These are phyloP conservation scores for Rhodotorula sp. DNA, from an alignment of 1,284 basidiomycete genomes.

Conservation along the genomic window DNA sequence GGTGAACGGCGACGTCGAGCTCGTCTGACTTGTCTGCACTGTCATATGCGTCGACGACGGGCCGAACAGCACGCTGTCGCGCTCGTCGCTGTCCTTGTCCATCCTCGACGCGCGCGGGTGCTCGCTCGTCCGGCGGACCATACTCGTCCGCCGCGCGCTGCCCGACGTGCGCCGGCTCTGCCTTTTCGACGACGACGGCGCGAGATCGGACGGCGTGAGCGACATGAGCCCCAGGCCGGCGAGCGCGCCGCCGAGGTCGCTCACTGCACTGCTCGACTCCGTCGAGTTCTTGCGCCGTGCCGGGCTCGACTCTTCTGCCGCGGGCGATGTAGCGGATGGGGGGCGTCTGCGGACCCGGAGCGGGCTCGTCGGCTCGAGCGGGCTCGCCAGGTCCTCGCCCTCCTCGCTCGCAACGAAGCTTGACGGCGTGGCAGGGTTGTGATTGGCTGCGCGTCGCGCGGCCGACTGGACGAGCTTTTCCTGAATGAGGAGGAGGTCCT, in stretches of 20 bases:
- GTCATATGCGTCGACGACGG: conserved; percentile 24
- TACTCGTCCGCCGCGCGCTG: background rate
- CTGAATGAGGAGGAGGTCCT: conserved; percentile 34
- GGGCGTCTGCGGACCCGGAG: background rate
- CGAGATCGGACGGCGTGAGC: background rate
- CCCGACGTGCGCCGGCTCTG: background rate
- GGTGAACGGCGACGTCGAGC: background rate
- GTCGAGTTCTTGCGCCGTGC: background rate
- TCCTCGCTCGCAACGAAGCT: conserved; percentile 2
- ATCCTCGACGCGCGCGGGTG: background rate
- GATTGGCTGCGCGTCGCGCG: background rate
- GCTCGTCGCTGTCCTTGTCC: background rate
- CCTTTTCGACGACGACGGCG: background rate
- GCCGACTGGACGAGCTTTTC: conserved; percentile 32
- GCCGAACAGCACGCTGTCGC: conserved; percentile 3
- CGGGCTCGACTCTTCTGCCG: background rate
- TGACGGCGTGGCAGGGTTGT: background rate
- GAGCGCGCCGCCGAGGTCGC: background rate
- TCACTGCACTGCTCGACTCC: background rate
- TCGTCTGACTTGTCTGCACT: conserved; percentile 25
- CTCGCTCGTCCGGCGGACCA: background rate
- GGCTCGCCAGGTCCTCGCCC: background rate
- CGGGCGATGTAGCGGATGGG: background rate
- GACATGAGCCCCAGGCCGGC: conserved; percentile 11
- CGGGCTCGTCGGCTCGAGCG: background rate